Percentiles rank a stretch among this genome's conserved stretches.
Conservation (phyloP, 345 rosid species). For the Corchorus olitorius region DNA sequence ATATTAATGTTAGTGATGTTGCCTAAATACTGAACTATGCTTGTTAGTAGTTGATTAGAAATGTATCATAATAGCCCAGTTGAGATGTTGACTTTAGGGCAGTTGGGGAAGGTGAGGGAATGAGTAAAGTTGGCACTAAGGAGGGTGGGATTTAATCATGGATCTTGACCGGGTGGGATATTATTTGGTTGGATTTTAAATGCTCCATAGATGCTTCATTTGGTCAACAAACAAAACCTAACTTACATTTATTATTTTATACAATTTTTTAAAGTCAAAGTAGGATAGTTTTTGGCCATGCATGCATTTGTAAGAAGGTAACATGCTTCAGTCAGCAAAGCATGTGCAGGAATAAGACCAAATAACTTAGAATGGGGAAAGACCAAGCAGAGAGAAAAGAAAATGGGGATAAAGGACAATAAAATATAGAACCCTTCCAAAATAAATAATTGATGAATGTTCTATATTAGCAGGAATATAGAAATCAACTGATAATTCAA, state of each 20-base stretch:
- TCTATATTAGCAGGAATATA: background rate
- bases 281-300: slow-evolving; percentile 42
- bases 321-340: slow-evolving; percentile 65
- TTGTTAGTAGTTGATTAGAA: background rate
- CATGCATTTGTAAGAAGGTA: slow-evolving; percentile 62
- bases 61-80: slow-evolving; percentile 12
- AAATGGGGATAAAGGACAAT: slow-evolving; percentile 14
- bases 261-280: slow-evolving; percentile 46
- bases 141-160: slow-evolving; percentile 42
- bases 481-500: slow-evolving; percentile 17
- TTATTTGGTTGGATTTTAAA: slow-evolving; percentile 33
- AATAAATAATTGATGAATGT: slow-evolving; percentile 17
- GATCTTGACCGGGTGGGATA: slow-evolving; percentile 40
- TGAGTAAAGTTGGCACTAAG: slow-evolving; percentile 37
- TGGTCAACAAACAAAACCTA: slow-evolving; percentile 57
- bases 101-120: slow-evolving; percentile 37
- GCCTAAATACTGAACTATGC: slow-evolving; percentile 1
- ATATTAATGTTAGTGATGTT: background rate
- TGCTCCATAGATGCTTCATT: slow-evolving; percentile 33
- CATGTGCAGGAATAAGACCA: slow-evolving; percentile 54
- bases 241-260: slow-evolving; percentile 27
- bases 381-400: slow-evolving; percentile 19
- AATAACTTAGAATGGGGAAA: slow-evolving; percentile 14
- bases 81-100: slow-evolving; percentile 38
- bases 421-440: slow-evolving; percentile 11